Conservation (phyloP, 495 filamentous ascomycete genomes). For the Lentithecium fluviatile region DNA sequence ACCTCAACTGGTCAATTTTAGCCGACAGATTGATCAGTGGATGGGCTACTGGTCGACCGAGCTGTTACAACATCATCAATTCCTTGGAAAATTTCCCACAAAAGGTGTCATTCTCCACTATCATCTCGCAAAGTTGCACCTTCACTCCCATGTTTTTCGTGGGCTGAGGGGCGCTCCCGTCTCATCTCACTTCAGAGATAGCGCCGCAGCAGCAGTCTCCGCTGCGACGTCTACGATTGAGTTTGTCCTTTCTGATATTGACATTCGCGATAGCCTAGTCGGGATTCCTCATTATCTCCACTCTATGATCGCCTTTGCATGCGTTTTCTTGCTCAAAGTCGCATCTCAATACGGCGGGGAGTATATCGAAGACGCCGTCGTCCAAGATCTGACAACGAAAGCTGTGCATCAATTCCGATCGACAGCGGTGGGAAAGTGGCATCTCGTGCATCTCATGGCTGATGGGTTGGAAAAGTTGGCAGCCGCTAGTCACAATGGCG, state of each 20-base stretch:
- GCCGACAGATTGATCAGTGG: constrained; percentile 50
- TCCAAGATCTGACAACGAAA: constrained; percentile 27
- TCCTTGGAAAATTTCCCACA: constrained; percentile 53
- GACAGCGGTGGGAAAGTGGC: constrained; percentile 33
- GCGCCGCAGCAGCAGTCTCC: constrained; percentile 45
- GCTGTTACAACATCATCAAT: constrained; percentile 32
- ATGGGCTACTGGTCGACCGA: constrained; percentile 40
- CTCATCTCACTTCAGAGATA: constrained; percentile 42
- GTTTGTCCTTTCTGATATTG: constrained; percentile 52
- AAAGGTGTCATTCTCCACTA: constrained; percentile 55
- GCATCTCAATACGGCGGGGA: constrained; percentile 39
- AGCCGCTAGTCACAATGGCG: constrained; percentile 8
- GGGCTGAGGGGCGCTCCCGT: constrained; percentile 42
- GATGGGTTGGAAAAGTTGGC: constrained; percentile 35
- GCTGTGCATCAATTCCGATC: constrained; percentile 31
- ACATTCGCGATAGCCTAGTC: constrained; percentile 52
- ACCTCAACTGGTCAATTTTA: constrained; percentile 38
- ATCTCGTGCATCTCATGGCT: constrained; percentile 37
- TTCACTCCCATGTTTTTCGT: constrained; percentile 49
- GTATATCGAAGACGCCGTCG: constrained; percentile 27
- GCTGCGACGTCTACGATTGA: constrained; percentile 51
- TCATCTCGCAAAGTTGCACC: constrained; percentile 52
- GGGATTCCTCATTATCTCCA: constrained; percentile 54
- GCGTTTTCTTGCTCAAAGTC: constrained; percentile 56
- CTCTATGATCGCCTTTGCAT: constrained; percentile 59